Evolutionary conservation across 768 basidiomycete species (phyloP).

Genomic region (Tulasnella sp.): DNA sequence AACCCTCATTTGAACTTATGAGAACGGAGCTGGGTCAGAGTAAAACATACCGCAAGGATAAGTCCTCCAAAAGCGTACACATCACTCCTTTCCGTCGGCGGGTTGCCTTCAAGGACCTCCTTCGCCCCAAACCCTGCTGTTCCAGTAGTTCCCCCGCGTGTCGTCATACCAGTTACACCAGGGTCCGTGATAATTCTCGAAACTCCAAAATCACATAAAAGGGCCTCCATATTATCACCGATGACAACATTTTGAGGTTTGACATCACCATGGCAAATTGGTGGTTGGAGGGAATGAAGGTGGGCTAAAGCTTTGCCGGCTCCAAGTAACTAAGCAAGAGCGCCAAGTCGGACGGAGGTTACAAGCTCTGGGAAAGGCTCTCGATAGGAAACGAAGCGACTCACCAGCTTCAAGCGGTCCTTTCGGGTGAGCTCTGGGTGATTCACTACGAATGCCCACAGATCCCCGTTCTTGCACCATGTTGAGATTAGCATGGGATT

Average conservation of each 20-base stretch:
- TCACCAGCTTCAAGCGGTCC: background rate
- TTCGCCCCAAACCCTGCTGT: background rate
- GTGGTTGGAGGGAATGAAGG: background rate
- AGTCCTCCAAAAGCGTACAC: background rate
- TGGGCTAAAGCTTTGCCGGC: background rate
- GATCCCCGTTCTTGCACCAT: background rate
- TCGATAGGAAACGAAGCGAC: background rate
- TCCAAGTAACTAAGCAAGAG: too few species aligned
- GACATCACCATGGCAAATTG: background rate
- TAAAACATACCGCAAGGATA: background rate
- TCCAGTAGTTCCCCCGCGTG: background rate
- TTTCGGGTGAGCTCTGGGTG: background rate
- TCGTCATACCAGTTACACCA: too few species aligned
- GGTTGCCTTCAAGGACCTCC: background rate
- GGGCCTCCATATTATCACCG: background rate
- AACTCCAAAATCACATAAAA: background rate
- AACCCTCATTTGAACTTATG: too few species aligned
- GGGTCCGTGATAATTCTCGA: background rate
- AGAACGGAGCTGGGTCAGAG: background rate
- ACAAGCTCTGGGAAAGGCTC: too few species aligned
- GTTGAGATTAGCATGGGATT: background rate
- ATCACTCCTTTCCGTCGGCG: background rate
- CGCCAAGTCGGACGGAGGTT: background rate
- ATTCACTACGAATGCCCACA: background rate
- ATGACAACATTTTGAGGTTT: background rate